Conservation (phyloP, 2,329 filamentous ascomycete genomes). For the Neonectria neomacrospora region DNA sequence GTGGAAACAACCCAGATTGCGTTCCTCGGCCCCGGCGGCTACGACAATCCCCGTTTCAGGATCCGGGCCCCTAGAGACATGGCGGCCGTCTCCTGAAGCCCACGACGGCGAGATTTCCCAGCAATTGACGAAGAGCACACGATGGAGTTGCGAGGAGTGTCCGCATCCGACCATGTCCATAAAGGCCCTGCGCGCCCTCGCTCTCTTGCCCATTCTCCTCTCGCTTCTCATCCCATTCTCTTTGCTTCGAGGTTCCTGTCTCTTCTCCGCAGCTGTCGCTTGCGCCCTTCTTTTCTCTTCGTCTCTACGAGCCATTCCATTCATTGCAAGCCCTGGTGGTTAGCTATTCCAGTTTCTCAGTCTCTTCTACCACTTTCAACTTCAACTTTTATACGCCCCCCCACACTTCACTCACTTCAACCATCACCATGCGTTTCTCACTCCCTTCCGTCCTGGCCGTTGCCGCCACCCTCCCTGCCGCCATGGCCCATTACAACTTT, state of each 20-base stretch:
- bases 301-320: constrained; percentile 42
- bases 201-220: neutral
- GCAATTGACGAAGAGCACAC: constrained; percentile 32
- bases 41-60: constrained; percentile 38
- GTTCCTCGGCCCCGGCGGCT: constrained; percentile 21
- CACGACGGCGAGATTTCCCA: constrained; percentile 33
- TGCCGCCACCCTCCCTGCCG: constrained; percentile 42
- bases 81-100: constrained; percentile 21
- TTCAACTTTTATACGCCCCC: constrained; percentile 1
- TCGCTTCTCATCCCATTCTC: constrained; percentile 41
- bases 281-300: constrained; percentile 44
- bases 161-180: constrained; percentile 14
- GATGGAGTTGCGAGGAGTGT: neutral
- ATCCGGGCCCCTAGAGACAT: constrained; percentile 22
- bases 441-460: constrained; percentile 41
- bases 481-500: constrained; percentile 57
- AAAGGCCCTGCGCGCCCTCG: constrained; percentile 9
- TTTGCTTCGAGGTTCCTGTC: constrained; percentile 37
- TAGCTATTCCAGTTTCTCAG: constrained; percentile 9
- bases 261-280: constrained; percentile 41
- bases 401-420: constrained; percentile 15
- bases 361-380: constrained; percentile 16
- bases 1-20: constrained; percentile 6
- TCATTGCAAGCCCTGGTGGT: constrained; percentile 45
- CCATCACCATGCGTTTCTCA: constrained; percentile 43